Conservation (phyloP, 164 flowering plant genomes). For the Platanus orientalis region DNA sequence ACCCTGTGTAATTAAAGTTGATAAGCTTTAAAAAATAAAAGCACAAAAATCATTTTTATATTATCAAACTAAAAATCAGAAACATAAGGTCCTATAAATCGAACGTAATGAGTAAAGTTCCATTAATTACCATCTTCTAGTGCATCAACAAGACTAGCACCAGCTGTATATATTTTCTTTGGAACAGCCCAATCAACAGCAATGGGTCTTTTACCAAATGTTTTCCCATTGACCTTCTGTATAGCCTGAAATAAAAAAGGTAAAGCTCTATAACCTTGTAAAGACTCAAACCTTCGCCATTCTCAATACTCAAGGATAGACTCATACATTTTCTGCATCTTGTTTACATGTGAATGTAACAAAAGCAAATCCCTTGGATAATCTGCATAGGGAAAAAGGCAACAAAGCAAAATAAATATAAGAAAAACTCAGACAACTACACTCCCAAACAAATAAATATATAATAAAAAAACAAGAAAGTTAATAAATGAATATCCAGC, state of each 20-base stretch:
- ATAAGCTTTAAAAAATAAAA: no score
- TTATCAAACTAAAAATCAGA: no score
- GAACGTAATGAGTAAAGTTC: not conserved
- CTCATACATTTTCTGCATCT: conserved; percentile 81
- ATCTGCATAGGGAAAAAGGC: conserved; percentile 31
- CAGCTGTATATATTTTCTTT: conserved; percentile 64
- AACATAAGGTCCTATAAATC: no score
- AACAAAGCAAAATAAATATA: not conserved
- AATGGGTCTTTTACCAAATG: conserved; percentile 63
- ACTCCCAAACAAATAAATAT: not conserved
- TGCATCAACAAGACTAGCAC: conserved; percentile 23
- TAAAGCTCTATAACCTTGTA: not conserved
- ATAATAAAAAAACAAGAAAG: not conserved
- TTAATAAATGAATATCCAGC: not conserved
- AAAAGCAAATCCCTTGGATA: conserved; percentile 89
- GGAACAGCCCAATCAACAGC: conserved; percentile 99
- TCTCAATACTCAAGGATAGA: not conserved
- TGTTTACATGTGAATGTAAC: conserved; percentile 84
- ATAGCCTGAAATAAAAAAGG: conserved; percentile 57
- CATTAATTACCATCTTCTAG: conserved; percentile 47
- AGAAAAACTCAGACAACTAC: not conserved
- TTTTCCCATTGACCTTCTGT: conserved; percentile 68
- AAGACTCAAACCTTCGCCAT: not conserved
- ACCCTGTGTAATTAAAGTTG: no score
- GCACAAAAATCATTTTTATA: no score